Conservation (phyloP, 768 basidiomycete species). For the Coprinopsis sp. region DNA sequence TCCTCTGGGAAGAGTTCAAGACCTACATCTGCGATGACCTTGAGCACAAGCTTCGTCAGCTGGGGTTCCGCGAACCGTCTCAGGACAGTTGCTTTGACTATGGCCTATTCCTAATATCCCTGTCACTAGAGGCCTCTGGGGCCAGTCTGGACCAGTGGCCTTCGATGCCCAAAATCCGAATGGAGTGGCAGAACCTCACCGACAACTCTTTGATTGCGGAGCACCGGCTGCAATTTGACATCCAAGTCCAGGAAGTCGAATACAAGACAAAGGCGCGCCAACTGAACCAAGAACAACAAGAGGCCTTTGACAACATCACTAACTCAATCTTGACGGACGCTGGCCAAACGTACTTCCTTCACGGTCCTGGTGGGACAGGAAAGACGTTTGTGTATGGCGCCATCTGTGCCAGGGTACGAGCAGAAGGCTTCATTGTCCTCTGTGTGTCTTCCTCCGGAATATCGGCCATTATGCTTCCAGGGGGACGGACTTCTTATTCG, state of each 20-base stretch:
- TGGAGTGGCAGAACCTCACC: constrained; percentile 19
- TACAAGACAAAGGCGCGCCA: too few relatives aligned
- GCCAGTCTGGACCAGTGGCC: constrained; percentile 19
- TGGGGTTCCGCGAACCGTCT: constrained; percentile 15
- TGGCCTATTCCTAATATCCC: constrained; percentile 31
- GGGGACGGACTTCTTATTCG: constrained; percentile 45
- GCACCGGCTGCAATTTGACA: constrained; percentile 25
- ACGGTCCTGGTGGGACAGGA: constrained; percentile 39
- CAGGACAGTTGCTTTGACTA: constrained; percentile 34
- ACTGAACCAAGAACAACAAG: constrained; percentile 25
- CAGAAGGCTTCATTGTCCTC: constrained; percentile 29
- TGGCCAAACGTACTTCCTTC: constrained; percentile 32
- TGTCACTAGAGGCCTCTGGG: constrained; percentile 22
- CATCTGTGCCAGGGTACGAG: constrained; percentile 24
- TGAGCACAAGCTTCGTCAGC: background rate
- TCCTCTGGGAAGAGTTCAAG: constrained; percentile 35
- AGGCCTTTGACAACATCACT: constrained; percentile 24
- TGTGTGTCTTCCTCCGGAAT: constrained; percentile 51
- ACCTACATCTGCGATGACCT: constrained; percentile 40
- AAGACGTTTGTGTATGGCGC: constrained; percentile 42
- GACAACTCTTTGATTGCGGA: constrained; percentile 29
- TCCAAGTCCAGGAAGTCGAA: background rate
- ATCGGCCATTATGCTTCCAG: constrained; percentile 37
- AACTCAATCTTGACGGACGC: constrained; percentile 16
- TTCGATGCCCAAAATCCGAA: constrained; percentile 26